A percentile compares a stretch with the other conserved stretches of the same genome.
These are phyloP conservation scores for Lipomyces spencermartinsiae DNA, from an alignment of 805 yeast species.

Conservation along the genomic window DNA sequence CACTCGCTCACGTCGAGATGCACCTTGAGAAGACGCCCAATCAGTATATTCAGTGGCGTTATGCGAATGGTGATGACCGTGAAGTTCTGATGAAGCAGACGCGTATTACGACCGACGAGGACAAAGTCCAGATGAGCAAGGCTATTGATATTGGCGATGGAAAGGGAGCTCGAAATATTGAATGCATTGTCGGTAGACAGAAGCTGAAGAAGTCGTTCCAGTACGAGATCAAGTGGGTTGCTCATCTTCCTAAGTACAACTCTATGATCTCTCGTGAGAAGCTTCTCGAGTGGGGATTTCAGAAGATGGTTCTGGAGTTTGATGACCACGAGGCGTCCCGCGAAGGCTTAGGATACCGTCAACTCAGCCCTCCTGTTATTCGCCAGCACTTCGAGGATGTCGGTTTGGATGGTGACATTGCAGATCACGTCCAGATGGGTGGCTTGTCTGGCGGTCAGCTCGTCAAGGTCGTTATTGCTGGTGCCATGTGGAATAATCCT, in stretches of 20 bases:
- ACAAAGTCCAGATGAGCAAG: slow-evolving; percentile 75
- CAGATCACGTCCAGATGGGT: slow-evolving; percentile 97
- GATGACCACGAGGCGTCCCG: slow-evolving; percentile 99
- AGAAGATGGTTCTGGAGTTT: slow-evolving; percentile 90
- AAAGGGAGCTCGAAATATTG: slow-evolving; percentile 83
- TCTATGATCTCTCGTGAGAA: slow-evolving; percentile 90
- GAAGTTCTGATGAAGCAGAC: slow-evolving; percentile 94
- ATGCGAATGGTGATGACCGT: slow-evolving; percentile 96
- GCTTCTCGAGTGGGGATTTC: slow-evolving; percentile 82
- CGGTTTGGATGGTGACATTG: slow-evolving; percentile 97
- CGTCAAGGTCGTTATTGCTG: slow-evolving; percentile 98
- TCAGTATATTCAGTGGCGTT: slow-evolving; percentile 98
- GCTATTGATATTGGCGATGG: slow-evolving; percentile 85
- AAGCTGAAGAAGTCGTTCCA: slow-evolving; percentile 95
- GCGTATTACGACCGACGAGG: slow-evolving; percentile 81
- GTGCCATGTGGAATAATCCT: slow-evolving; percentile 99
- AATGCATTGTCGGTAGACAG: slow-evolving; percentile 97
- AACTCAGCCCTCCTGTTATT: slow-evolving; percentile 86
- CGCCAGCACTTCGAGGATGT: slow-evolving; percentile 97
- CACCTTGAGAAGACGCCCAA: slow-evolving; percentile 98
- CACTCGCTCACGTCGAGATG: slow-evolving; percentile 94
- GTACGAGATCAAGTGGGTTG: slow-evolving; percentile 96
- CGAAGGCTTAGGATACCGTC: slow-evolving; percentile 98
- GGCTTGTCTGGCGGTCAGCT: slow-evolving; percentile 97
- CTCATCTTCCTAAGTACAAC: slow-evolving; percentile 79